These are phyloP conservation scores for Pyrus bretschneideri DNA, from an alignment of 306 rosid genomes.

Conservation along the genomic window DNA sequence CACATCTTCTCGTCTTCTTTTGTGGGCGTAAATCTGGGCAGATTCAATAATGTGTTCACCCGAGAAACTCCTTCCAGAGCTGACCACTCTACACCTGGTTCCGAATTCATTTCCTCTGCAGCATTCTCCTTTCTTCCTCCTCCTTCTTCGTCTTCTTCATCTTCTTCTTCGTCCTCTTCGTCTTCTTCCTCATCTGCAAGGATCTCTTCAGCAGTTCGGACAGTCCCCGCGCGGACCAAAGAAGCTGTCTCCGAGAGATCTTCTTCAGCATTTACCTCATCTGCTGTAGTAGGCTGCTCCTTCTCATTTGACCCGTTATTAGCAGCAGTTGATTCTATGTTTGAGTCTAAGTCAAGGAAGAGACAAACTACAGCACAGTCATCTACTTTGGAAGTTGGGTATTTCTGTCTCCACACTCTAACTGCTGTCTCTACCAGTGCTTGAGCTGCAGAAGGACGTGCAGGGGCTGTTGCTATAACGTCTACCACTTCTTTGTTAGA, in stretches of 20 bases:
- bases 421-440: constrained; percentile 82
- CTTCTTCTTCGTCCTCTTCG: neutral
- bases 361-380: constrained; percentile 97
- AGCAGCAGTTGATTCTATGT: constrained; percentile 42
- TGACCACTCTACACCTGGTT: constrained; percentile 69
- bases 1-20: constrained; percentile 46
- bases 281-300: constrained; percentile 30
- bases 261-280: constrained; percentile 29
- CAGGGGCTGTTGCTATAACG: constrained; percentile 61
- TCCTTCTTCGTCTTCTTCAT: neutral
- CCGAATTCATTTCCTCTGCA: constrained; percentile 40
- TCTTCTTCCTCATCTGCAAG: constrained; percentile 7
- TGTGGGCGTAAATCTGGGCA: constrained; percentile 86
- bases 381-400: constrained; percentile 92
- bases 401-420: constrained; percentile 71
- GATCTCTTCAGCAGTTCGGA: constrained; percentile 33
- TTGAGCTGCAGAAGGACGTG: constrained; percentile 67
- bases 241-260: constrained; percentile 20
- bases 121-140: constrained; percentile 31
- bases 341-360: constrained; percentile 49
- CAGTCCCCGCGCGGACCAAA: constrained; percentile 41
- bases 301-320: constrained; percentile 38
- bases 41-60: constrained; percentile 80
- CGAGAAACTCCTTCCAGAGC: constrained; percentile 98
- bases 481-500: constrained; percentile 94